phyloP scores from a whole-genome alignment of 148 eudicot species.

The Beta vulgaris region DNA sequence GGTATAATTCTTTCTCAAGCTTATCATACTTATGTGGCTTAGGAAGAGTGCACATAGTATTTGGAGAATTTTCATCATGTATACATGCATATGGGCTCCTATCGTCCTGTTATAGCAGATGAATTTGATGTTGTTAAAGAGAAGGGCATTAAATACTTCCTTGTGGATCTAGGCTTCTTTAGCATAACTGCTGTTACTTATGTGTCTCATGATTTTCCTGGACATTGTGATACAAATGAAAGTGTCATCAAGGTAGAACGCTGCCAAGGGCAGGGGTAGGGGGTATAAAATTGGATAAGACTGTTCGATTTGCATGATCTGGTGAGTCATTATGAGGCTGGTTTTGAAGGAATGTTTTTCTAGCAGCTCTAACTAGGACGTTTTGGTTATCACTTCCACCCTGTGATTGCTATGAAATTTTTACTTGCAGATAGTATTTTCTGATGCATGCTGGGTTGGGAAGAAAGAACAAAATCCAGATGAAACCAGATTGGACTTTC shows the following conservation, averaged over 20 bases:
- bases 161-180: neutral
- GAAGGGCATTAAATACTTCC: neutral
- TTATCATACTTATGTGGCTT: neutral
- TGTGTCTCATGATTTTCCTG: neutral
- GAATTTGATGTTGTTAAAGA: neutral
- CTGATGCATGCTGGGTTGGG: constrained; percentile 96
- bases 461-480: constrained; percentile 86
- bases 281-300: neutral
- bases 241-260: neutral
- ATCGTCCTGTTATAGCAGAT: neutral
- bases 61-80: neutral
- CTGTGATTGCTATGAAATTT: neutral
- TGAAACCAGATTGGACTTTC: constrained; percentile 64
- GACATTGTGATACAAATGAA: neutral
- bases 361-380: constrained; percentile 5
- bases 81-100: neutral
- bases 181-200: neutral
- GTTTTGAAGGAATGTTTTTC: neutral
- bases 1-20: neutral
- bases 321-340: neutral
- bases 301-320: neutral
- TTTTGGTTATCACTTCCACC: constrained; percentile 7
- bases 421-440: constrained; percentile 72
- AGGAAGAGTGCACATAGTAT: neutral
- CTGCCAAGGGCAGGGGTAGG: neutral